Evolutionary conservation across 176 grass and related monocot genomes (phyloP).

Genomic region (Saccharum spontaneum): DNA sequence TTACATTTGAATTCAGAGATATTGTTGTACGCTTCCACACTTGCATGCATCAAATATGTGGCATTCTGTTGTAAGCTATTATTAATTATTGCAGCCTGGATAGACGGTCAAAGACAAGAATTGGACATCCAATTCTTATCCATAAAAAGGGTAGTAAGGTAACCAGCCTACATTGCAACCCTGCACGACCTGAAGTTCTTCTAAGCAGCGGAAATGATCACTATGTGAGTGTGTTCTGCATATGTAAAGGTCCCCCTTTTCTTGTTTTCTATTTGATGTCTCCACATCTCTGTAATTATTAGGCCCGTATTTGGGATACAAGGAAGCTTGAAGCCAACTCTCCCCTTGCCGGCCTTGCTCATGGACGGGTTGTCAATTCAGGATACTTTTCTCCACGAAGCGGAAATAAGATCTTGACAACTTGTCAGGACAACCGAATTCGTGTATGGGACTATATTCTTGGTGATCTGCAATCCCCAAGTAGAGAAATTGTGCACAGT

Average conservation of each 20-base stretch:
- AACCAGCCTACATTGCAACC: constrained; percentile 86
- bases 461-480: constrained; percentile 72
- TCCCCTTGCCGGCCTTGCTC: constrained; percentile 66
- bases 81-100: constrained; percentile 55
- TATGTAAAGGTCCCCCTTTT: not conserved
- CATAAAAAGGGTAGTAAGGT: constrained; percentile 98
- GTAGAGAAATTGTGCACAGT: constrained; percentile 97
- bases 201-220: constrained; percentile 98
- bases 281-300: constrained; percentile 30
- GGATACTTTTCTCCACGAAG: constrained; percentile 88
- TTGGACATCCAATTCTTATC: constrained; percentile 71
- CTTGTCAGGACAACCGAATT: constrained; percentile 91
- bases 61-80: not conserved
- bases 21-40: not conserved
- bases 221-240: constrained; percentile 61
- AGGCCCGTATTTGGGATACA: constrained; percentile 95
- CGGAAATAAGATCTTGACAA: constrained; percentile 89
- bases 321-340: constrained; percentile 62
- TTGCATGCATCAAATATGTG: not conserved
- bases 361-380: constrained; percentile 89
- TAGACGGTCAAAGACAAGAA: constrained; percentile 60
- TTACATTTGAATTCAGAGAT: not conserved
- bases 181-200: constrained; percentile 81
- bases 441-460: constrained; percentile 98
- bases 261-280: not conserved